Conservation (phyloP, 208 protist genomes). For the Histomonas meleagridis region DNA sequence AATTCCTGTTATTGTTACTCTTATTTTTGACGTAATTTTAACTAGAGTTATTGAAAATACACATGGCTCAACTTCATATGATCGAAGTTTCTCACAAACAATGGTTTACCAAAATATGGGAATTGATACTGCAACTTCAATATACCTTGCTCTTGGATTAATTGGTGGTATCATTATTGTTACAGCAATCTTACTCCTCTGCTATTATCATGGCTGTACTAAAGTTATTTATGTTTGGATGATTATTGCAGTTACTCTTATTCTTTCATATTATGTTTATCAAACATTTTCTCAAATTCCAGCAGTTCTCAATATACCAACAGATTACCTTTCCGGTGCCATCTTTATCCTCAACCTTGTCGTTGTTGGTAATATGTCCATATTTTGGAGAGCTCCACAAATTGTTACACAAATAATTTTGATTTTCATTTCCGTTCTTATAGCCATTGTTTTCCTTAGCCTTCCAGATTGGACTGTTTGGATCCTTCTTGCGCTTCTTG, state of each 20-base stretch:
- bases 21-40: neutral
- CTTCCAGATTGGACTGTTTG: constrained; percentile 25
- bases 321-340: neutral
- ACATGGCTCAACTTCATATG: neutral
- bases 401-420: neutral
- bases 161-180: neutral
- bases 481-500: neutral
- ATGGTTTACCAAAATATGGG: neutral
- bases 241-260: neutral
- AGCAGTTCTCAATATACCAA: neutral
- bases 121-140: neutral
- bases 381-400: constrained; percentile 12
- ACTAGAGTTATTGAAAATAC: neutral
- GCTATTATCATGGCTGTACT: neutral
- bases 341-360: neutral
- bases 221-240: constrained; percentile 8
- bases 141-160: neutral
- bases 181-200: neutral
- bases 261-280: neutral
- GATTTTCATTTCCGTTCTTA: neutral
- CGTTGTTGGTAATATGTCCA: neutral
- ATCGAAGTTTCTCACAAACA: neutral
- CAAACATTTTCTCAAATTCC: neutral
- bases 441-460: neutral
- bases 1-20: neutral